Evolutionary conservation across 78 protist genomes (phyloP).

Genomic region (Dictyostelium firmibasis): DNA sequence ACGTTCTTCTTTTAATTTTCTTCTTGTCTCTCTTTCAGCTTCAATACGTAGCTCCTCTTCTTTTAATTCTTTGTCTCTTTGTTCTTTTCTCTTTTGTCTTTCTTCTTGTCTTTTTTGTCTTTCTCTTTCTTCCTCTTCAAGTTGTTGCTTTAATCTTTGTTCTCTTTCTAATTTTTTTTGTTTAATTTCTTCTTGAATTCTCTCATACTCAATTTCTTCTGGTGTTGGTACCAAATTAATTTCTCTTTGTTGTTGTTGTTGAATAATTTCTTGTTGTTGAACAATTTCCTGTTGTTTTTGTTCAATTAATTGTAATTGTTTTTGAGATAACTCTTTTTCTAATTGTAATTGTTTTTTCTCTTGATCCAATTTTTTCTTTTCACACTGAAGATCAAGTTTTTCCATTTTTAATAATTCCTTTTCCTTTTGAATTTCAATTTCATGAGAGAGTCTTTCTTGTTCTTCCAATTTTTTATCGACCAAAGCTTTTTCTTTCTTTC

Average conservation of each 20-base stretch:
- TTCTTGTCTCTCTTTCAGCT: background rate
- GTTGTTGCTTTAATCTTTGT: background rate
- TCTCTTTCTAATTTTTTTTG: constrained; percentile 15
- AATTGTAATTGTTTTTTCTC: background rate
- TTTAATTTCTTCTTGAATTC: constrained; percentile 16
- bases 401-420: background rate
- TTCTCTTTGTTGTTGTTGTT: background rate
- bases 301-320: background rate
- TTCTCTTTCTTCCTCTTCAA: constrained; percentile 22
- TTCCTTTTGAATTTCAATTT: constrained; percentile 5
- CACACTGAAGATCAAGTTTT: background rate
- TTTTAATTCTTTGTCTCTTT: background rate
- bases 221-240: background rate
- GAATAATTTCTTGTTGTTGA: background rate
- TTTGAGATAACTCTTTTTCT: background rate
- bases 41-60: constrained; percentile 22
- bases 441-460: background rate
- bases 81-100: constrained; percentile 27
- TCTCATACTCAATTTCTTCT: constrained; percentile 11
- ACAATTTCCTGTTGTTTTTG: background rate
- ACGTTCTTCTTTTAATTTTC: constrained; percentile 23
- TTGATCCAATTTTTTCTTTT: background rate
- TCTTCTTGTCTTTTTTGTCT: constrained; percentile 12
- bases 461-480: background rate
- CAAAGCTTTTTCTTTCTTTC: constrained; percentile 20